Base-by-base conservation (phyloP, 2,329 filamentous ascomycete species). In the Fusarium sp. region DNA sequence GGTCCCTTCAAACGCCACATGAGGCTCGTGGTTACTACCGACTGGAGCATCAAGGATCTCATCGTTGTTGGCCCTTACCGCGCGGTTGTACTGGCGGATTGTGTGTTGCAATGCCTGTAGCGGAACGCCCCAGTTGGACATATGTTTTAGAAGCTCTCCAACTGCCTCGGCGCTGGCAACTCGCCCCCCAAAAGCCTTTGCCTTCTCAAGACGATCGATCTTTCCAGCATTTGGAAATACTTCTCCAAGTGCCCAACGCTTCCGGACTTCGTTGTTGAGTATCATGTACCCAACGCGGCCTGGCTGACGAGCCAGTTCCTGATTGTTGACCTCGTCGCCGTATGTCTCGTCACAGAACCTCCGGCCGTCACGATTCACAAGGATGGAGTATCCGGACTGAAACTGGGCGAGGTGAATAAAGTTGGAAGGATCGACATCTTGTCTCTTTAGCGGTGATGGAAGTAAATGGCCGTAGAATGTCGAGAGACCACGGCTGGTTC, bases 301-400 rank as follows among this genome's bases (percentile, higher is more conserved):
- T 4, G 63, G 70, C 39, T 72, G 67, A 10, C 56, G 70, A 8
- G 70, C 67, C 11, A 72, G 66, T 6, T 72, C 70, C 16, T 72
- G 67, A 56, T 72, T 72, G 52, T 72, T 72, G 30, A 72, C 70
- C 39, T 72, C 70, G 6, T 70, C 70, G 3, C 70, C 70, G 5
- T 70, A 67, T n/a, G 70, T 72, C 41, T 72, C 70, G 20, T 72
- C 70, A 23, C 70, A 72, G 62, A 72, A 72, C 16, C 70, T 48
- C 14, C 45, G 59, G 1, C 70, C 70, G 2, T 65, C 34, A 14
- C 63, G 48, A 27, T 72, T 72, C 18, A 72, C 70, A 3, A 72
- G 52, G 2, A 72, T 30, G 1, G 70, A 70, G 20, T 72, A 70
- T 6, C 70, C 70, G 3, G 70, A 72, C 27, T 72, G 70, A 23